Base-by-base conservation (phyloP, 441 rosid genomes). In the Croton setiger region DNA sequence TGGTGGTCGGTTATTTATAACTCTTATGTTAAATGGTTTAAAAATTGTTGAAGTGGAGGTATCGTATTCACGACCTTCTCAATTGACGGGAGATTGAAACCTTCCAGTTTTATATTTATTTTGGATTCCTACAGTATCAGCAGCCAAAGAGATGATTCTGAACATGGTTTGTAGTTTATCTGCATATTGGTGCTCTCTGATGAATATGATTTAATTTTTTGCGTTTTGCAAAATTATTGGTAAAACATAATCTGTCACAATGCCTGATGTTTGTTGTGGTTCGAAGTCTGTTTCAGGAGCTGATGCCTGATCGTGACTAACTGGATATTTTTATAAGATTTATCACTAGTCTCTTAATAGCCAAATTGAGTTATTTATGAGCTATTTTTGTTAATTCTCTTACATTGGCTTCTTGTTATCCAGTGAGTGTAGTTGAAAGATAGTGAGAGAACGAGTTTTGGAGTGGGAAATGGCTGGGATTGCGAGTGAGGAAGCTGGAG, bases 391-490 rank as follows among this genome's bases (percentile, higher is more conserved):
- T 64, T 64, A 17, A 27, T 27, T 54, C 21, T 66, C 69, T 71
- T 55, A 55, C 54, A 44, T 37, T 72, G 79, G 55, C 58, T 62
- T 59, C 51, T 43, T 70, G 60, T 57, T 70, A 35, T 57, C 55
- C 53, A 76, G 84, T 41, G 48, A 79, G 71, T 66, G 76, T 68
- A 75, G 79, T 80, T 58, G 70, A 80, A 79, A 75, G 63, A 66
- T 80, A 56, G 75, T 63, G 66, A 68, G 71, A 76, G 73, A 64
- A 75, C 82, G 80, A 72, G 78, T 59, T 72, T 72, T 70, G 75
- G 72, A 76, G 82, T 67, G 76, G 84, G 80, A 72, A 81, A 91
- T 93, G 98, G 88, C 91, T 73, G 91, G 88, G 75, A 74, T 66
- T 78, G 83, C 39, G 62, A 79, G 72, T 33, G 94, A 85, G 78